Conservation (phyloP, 257 asterid species). For the Parsonsia alboflavescens region DNA sequence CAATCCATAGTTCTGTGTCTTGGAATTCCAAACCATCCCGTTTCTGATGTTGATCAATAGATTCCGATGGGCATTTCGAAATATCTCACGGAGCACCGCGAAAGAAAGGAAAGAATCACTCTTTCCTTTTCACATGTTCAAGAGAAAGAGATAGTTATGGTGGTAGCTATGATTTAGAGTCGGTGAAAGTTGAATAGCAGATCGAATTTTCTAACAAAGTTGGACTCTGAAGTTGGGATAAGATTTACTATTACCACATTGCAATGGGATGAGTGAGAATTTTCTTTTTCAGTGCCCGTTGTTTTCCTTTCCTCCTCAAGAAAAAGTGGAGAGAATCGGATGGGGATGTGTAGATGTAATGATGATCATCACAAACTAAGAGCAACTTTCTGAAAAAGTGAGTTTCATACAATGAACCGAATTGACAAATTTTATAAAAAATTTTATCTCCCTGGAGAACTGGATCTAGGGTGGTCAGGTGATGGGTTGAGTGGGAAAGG, state of each 20-base stretch:
- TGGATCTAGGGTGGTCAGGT: too few species aligned
- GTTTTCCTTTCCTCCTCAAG: not conserved
- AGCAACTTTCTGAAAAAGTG: not conserved
- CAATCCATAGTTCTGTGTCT: slow-evolving; percentile 5
- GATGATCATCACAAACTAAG: slow-evolving; percentile 5
- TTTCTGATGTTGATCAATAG: not conserved
- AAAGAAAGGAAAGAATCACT: not conserved
- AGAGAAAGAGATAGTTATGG: too few species aligned
- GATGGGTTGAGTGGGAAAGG: too few species aligned
- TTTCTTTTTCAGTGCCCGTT: slow-evolving; percentile 2
- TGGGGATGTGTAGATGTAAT: not conserved
- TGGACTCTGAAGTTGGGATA: too few species aligned
- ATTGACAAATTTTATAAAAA: too few species aligned
- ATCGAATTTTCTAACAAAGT: not conserved
- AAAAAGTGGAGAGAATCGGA: not conserved
- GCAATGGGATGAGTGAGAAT: not conserved
- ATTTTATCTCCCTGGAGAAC: too few species aligned
- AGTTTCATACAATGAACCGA: not conserved
- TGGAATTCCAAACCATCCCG: slow-evolving; percentile 1
- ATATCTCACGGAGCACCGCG: not conserved
- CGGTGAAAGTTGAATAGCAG: not conserved
- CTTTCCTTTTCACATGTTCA: too few species aligned
- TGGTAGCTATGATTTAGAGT: not conserved
- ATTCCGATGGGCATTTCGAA: not conserved
- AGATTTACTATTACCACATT: not conserved